Conservation (phyloP, 2,329 filamentous ascomycete species). For the Sclerotinia spermophila region DNA sequence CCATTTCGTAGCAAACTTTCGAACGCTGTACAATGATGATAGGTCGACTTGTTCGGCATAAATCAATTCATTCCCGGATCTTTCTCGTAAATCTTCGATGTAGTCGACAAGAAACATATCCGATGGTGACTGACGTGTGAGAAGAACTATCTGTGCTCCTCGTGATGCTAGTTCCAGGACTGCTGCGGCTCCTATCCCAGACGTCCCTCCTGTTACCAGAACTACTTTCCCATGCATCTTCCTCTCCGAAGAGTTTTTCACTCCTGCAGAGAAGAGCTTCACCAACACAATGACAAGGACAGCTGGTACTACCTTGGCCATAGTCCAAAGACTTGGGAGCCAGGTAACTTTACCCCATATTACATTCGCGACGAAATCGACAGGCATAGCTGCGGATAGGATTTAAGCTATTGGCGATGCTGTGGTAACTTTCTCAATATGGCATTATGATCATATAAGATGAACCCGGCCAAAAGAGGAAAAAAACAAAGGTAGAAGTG, state of each 20-base stretch:
- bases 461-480: neutral
- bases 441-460: neutral
- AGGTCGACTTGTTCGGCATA: slow-evolving; percentile 96
- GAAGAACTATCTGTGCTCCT: slow-evolving; percentile 85
- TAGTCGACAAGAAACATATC: slow-evolving; percentile 91
- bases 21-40: slow-evolving; percentile 80
- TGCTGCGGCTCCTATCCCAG: slow-evolving; percentile 79
- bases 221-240: slow-evolving; percentile 92
- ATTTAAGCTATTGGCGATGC: neutral
- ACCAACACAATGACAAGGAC: slow-evolving; percentile 52
- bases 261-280: slow-evolving; percentile 77
- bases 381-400: slow-evolving; percentile 30
- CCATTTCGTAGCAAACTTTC: slow-evolving; percentile 94
- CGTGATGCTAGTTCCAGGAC: slow-evolving; percentile 71
- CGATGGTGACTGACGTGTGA: slow-evolving; percentile 75
- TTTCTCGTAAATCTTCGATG: slow-evolving; percentile 78
- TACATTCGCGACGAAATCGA: slow-evolving; percentile 34
- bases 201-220: slow-evolving; percentile 90
- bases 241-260: slow-evolving; percentile 69
- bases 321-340: slow-evolving; percentile 39
- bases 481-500: neutral
- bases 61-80: slow-evolving; percentile 79
- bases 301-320: slow-evolving; percentile 51
- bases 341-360: slow-evolving; percentile 28
- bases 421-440: neutral